Conservation (phyloP, 148 eudicot genomes). For the Fagopyrum tataricum region DNA sequence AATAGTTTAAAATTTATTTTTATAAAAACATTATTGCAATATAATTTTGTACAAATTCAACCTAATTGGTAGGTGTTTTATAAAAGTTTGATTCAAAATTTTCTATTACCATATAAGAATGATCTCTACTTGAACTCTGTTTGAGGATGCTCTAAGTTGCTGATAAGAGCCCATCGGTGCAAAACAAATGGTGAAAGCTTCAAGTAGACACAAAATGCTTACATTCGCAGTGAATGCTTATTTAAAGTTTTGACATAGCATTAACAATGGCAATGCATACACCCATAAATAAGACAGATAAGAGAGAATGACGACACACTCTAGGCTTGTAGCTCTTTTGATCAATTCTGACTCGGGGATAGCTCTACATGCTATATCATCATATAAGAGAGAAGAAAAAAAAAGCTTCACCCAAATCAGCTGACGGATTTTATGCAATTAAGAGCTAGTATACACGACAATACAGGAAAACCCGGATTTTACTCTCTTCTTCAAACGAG, state of each 20-base stretch:
- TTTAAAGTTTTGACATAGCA: not conserved
- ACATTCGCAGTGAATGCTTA: slow-evolving; percentile 8
- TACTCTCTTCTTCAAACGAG: slow-evolving; percentile 27
- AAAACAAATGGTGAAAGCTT: not conserved
- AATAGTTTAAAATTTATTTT: no score
- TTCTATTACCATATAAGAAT: no score
- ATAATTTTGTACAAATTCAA: no score
- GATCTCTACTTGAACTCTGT: no score
- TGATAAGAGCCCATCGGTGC: not conserved
- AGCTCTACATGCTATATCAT: slow-evolving; percentile 9
- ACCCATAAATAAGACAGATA: slow-evolving; percentile 4
- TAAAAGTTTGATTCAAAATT: no score
- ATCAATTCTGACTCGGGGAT: not conserved
- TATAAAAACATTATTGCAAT: no score
- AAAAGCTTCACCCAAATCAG: slow-evolving; percentile 7
- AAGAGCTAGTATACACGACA: slow-evolving; percentile 7
- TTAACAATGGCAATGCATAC: slow-evolving; percentile 3
- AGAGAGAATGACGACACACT: not conserved
- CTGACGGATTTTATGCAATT: slow-evolving; percentile 4
- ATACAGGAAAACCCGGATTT: not conserved
- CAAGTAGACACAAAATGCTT: slow-evolving; percentile 6
- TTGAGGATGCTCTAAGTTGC: no score
- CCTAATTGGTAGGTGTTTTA: no score
- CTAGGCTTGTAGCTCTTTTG: slow-evolving; percentile 1
- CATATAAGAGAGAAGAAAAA: not conserved